Conservation (phyloP, 352 stramenopile genomes). For the Phytophthora gonapodyides region DNA sequence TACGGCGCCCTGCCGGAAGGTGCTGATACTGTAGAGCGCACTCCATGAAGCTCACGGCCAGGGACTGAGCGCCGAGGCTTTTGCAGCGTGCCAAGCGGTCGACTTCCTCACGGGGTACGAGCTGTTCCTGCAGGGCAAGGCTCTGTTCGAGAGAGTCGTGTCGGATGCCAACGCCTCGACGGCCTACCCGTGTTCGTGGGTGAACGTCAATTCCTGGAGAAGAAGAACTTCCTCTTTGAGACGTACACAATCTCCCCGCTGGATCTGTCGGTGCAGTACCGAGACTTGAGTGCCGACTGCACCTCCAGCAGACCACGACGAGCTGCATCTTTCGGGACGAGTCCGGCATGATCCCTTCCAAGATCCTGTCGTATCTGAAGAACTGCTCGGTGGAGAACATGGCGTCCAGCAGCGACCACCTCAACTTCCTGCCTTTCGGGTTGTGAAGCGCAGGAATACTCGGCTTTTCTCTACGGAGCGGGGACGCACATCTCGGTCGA, state of each 20-base stretch:
- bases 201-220: no score
- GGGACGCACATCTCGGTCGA: constrained; percentile 37
- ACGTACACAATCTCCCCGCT: constrained; percentile 41
- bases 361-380: constrained; percentile 46
- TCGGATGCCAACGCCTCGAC: no score
- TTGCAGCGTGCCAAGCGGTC: constrained; percentile 29
- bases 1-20: constrained; percentile 39
- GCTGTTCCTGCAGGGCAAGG: constrained; percentile 48
- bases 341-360: constrained; percentile 32
- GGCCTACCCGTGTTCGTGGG: no score
- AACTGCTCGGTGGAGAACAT: constrained; percentile 43
- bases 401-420: constrained; percentile 41
- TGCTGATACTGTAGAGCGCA: constrained; percentile 12
- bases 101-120: constrained; percentile 39
- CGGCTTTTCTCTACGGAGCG: constrained; percentile 40
- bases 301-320: constrained; percentile 9
- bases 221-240: constrained; percentile 39
- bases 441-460: constrained; percentile 28
- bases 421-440: constrained; percentile 38
- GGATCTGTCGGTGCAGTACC: constrained; percentile 29
- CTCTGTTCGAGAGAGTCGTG: no score
- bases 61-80: constrained; percentile 4
- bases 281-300: constrained; percentile 32
- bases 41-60: constrained; percentile 22
- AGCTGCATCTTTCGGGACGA: constrained; percentile 50